phyloP scores from a whole-genome alignment of 2,329 filamentous ascomycete species.

The Lojkania enalia region DNA sequence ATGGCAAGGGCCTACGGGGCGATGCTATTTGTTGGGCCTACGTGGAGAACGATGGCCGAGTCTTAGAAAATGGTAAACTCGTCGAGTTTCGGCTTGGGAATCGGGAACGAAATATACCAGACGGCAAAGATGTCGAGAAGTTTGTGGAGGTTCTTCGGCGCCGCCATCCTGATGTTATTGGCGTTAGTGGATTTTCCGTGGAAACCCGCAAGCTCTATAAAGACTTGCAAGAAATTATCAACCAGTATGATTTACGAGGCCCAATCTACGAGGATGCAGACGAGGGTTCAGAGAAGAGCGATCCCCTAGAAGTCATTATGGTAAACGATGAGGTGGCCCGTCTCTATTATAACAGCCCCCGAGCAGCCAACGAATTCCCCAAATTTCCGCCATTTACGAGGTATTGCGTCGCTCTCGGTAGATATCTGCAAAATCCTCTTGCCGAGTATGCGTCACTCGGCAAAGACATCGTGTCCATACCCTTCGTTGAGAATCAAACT shows the following conservation, averaged over 20 bases:
- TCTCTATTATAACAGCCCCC: conserved; percentile 87
- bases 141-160: conserved; percentile 80
- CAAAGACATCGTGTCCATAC: conserved; percentile 81
- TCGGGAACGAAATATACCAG: conserved; percentile 67
- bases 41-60: conserved; percentile 88
- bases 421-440: conserved; percentile 92
- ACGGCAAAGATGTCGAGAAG: conserved; percentile 65
- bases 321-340: conserved; percentile 98
- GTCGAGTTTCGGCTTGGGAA: conserved; percentile 71
- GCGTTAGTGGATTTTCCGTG: conserved; percentile 83
- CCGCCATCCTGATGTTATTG: conserved; percentile 85
- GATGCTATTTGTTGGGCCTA: conserved; percentile 90
- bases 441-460: conserved; percentile 95
- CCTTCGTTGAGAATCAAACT: conserved; percentile 88
- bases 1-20: conserved; percentile 76
- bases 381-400: conserved; percentile 75
- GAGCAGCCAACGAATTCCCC: conserved; percentile 79
- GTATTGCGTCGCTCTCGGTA: conserved; percentile 87
- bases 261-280: conserved; percentile 81
- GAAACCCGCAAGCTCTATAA: conserved; percentile 84
- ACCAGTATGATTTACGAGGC: conserved; percentile 74
- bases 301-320: conserved; percentile 83
- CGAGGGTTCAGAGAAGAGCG: conserved; percentile 69
- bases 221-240: conserved; percentile 77
- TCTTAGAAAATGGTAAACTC: conserved; percentile 87